phyloP scores from a whole-genome alignment of 805 yeast genomes.

The Starmerella roubikii region DNA sequence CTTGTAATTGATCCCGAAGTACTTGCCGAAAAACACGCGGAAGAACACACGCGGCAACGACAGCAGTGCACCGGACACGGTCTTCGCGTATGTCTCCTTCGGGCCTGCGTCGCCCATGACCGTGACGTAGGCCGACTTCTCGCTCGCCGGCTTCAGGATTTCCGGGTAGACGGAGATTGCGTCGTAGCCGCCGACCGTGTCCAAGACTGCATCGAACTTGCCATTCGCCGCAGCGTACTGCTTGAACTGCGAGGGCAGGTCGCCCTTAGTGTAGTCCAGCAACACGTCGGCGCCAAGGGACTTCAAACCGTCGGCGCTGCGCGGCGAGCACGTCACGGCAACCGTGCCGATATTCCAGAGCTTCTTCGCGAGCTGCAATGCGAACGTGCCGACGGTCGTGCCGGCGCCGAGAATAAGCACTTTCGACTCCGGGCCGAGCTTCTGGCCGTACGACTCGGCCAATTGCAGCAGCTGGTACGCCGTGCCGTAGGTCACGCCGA shows the following conservation, averaged over 20 bases:
- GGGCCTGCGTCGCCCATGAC: slow-evolving; percentile 40
- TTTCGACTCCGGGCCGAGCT: slow-evolving; percentile 31
- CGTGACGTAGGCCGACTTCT: slow-evolving; percentile 39
- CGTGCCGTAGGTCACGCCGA: slow-evolving; percentile 52
- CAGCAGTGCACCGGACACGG: slow-evolving; percentile 4
- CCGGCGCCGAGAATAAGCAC: slow-evolving; percentile 63
- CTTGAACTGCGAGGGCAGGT: slow-evolving; percentile 6
- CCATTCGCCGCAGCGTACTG: slow-evolving; percentile 4
- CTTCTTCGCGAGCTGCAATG: slow-evolving; percentile 44
- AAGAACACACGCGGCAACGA: slow-evolving; percentile 18
- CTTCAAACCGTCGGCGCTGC: slow-evolving; percentile 34
- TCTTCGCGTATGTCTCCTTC: slow-evolving; percentile 5
- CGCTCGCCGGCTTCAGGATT: slow-evolving; percentile 34
- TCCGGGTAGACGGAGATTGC: slow-evolving; percentile 33
- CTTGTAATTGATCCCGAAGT: slow-evolving; percentile 24
- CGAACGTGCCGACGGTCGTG: slow-evolving; percentile 52
- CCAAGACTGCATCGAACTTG: slow-evolving; percentile 46
- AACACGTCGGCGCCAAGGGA: slow-evolving; percentile 43
- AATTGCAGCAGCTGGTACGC: slow-evolving; percentile 35
- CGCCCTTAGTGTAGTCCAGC: slow-evolving; percentile 22
- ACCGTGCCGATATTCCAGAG: slow-evolving; percentile 37
- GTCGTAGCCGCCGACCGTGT: slow-evolving; percentile 48
- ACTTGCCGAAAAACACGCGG: slow-evolving; percentile 22
- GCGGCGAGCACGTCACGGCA: slow-evolving; percentile 40
- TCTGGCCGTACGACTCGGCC: slow-evolving; percentile 15